A percentile compares a stretch with the other conserved stretches of the same genome.
Conservation (phyloP, 108 stramenopile genomes). For the Schizochytrium sp. region DNA sequence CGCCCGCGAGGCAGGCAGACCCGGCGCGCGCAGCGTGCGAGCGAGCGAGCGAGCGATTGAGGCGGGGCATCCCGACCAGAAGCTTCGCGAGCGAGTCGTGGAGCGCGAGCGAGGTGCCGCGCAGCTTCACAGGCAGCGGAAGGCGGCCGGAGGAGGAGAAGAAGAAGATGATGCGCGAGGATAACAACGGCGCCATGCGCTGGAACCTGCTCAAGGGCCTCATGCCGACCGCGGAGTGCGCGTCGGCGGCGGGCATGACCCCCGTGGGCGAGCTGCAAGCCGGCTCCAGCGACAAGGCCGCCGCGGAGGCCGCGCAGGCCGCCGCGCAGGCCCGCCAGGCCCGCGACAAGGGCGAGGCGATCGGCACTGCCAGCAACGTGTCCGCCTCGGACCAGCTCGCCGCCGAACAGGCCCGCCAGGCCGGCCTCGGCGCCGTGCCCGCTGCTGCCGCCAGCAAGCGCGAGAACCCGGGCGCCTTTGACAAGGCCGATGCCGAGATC, state of each 20-base stretch:
- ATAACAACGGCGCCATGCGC: not conserved
- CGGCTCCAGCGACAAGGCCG: not conserved
- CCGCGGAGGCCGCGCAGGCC: not conserved
- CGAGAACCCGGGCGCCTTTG: not conserved
- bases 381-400: not conserved
- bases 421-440: not conserved
- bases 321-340: conserved; percentile 1
- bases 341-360: not conserved
- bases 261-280: not conserved
- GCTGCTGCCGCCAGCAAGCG: not conserved
- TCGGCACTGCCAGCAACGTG: not conserved
- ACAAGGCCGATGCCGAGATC: not conserved
- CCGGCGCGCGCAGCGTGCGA: too few species aligned
- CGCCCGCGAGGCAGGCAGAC: too few species aligned
- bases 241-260: not conserved
- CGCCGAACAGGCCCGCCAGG: not conserved
- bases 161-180: not conserved
- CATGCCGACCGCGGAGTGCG: not conserved
- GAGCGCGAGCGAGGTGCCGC: too few species aligned
- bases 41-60: too few species aligned
- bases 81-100: too few species aligned
- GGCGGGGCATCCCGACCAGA: too few species aligned
- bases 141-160: too few species aligned
- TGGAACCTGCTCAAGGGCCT: not conserved
- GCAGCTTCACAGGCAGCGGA: too few species aligned